A percentile compares a stretch with the other conserved stretches of the same genome.
phyloP scores from a whole-genome alignment of 208 protist genomes.

The Trypanosoma platydactyli region DNA sequence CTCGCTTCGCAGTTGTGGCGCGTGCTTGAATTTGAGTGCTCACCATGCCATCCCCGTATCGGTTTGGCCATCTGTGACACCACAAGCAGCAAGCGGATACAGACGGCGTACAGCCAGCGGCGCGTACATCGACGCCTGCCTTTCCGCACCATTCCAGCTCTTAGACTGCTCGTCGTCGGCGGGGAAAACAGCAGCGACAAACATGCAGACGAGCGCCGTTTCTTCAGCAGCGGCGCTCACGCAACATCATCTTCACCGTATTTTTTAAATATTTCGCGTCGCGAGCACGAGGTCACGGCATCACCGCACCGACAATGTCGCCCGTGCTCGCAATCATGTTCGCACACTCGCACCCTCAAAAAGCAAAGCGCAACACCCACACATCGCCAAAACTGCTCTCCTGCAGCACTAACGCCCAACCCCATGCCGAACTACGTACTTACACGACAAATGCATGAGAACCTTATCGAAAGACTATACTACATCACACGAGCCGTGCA shows the following conservation, averaged over 20 bases:
- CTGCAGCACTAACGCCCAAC: not conserved
- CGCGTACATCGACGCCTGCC: constrained; percentile 1
- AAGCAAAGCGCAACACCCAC: not conserved
- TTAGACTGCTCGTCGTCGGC: constrained; percentile 7
- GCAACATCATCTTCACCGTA: not conserved
- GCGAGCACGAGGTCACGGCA: not conserved
- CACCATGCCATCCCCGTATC: constrained; percentile 32
- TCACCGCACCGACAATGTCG: too few species aligned
- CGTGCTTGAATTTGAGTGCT: constrained; percentile 37
- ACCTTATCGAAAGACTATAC: constrained; percentile 9
- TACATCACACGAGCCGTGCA: not conserved
- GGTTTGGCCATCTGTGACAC: constrained; percentile 21
- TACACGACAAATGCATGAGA: constrained; percentile 8
- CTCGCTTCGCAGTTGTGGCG: constrained; percentile 61
- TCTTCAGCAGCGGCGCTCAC: not conserved
- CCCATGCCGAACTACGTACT: not conserved
- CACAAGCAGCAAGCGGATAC: not conserved
- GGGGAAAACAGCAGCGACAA: not conserved
- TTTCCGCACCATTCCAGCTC: not conserved
- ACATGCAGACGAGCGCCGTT: not conserved
- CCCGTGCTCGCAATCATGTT: too few species aligned
- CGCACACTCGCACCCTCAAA: too few species aligned
- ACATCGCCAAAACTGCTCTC: not conserved
- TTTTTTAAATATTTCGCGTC: not conserved
- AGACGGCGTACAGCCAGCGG: not conserved